A percentile compares a stretch with the other conserved stretches of the same genome.
Evolutionary conservation across 148 eudicot genomes (phyloP).

Genomic region (Fagopyrum esculentum): DNA sequence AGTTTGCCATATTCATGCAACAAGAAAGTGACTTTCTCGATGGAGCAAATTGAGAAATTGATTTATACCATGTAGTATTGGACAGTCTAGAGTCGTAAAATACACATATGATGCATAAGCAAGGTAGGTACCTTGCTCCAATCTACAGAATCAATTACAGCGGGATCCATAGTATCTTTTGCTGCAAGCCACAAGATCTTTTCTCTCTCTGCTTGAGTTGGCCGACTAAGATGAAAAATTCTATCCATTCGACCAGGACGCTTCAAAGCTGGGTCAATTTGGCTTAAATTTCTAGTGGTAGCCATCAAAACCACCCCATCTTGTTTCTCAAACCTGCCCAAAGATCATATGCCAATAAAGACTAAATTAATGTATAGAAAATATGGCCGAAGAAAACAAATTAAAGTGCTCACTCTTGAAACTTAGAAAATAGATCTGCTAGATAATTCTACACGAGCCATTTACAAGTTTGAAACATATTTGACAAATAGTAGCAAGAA

Average conservation of each 20-base stretch:
- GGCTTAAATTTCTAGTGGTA: conserved; percentile 70
- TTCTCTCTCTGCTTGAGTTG: conserved; percentile 85
- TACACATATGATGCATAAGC: not conserved
- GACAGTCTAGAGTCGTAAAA: not conserved
- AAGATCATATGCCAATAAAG: not conserved
- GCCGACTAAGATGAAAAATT: conserved; percentile 73
- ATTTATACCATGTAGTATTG: not conserved
- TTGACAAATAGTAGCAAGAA: not conserved
- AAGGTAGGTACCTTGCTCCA: conserved; percentile 66
- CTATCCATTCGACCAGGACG: conserved; percentile 99
- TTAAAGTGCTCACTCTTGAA: not conserved
- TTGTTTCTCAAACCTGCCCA: conserved; percentile 83
- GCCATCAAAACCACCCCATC: conserved; percentile 98
- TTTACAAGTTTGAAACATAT: not conserved
- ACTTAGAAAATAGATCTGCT: not conserved
- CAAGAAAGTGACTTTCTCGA: not conserved
- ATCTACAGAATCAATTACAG: conserved; percentile 68
- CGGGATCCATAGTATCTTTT: conserved; percentile 79
- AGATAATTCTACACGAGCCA: not conserved
- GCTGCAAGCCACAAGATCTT: conserved; percentile 63
- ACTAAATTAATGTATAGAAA: not conserved
- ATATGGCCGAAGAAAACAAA: not conserved
- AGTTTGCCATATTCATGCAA: not conserved
- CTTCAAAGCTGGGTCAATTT: conserved; percentile 77
- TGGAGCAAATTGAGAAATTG: not conserved